Base-by-base conservation (phyloP, 2,329 filamentous ascomycete genomes). In the Pseudogymnoascus sp. region DNA sequence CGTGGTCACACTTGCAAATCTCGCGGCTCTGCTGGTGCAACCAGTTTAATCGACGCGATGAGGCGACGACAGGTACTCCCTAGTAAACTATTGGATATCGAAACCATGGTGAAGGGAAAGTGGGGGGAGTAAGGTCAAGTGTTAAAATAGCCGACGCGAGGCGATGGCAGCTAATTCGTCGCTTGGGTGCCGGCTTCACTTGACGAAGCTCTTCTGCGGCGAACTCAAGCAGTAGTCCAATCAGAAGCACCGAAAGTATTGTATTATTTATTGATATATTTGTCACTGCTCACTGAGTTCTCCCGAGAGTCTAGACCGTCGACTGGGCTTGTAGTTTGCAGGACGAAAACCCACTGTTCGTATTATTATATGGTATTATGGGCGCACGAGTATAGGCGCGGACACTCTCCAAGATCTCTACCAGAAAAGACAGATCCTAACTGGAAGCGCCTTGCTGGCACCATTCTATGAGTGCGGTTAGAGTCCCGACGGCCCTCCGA, bases 401-500 rank as follows among this genome's bases (percentile, higher is more conserved):
- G 46, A 34, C 34, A 34, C 5, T 18, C 46, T 12, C n/a, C 46
- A 56, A 56, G 25, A 56, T 56, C 34, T 31, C 25, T 56, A n/a
- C 46, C n/a, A 12, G 25, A 16, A 34, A 56, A 34, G 8, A 18
- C 46, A 18, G 34, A 56, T 18, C n/a, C n/a, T 34, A 56, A 56
- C 25, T 31, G 2, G 25, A 56, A 16, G 25, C n/a, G 3, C 25
- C 8, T 34, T 56, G n/a, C n/a, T 56, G 25, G 46, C 46, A 56
- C 46, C 46, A 56, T 56, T 56, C 46, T 18, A 34, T 12, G 25
- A 64, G 28, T 8, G 34, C 25, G 6, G 16, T 64, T 5, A 64
- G 18, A n/a, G 62, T 25, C 16, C 16, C 6, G 11, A 40, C 34
- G 3, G 59, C 60, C 40, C 62, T 62, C 28, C 65, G 61, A 23